phyloP scores from a whole-genome alignment of 768 basidiomycete genomes.

The Chiua virens region DNA sequence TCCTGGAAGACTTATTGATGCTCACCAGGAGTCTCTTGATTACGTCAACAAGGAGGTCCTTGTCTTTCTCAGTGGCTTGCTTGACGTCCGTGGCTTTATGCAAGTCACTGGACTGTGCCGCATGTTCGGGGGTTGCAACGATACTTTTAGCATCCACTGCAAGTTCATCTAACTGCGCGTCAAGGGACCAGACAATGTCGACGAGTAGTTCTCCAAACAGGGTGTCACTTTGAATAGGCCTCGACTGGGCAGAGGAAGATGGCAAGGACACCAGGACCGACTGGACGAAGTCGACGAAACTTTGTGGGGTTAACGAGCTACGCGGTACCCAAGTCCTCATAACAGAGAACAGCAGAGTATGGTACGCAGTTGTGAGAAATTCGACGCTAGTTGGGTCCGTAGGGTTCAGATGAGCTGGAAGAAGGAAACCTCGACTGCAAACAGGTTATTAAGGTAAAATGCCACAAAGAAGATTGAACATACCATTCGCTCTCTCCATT shows the following conservation, averaged over 20 bases:
- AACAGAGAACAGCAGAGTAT: slow-evolving; percentile 61
- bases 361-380: slow-evolving; percentile 64
- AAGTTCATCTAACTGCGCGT: slow-evolving; percentile 73
- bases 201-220: slow-evolving; percentile 70
- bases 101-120: slow-evolving; percentile 21
- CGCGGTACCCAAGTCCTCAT: slow-evolving; percentile 56
- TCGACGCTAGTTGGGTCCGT: slow-evolving; percentile 53
- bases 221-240: slow-evolving; percentile 39
- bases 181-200: slow-evolving; percentile 81
- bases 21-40: slow-evolving; percentile 62
- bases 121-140: slow-evolving; percentile 33
- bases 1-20: neutral
- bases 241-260: slow-evolving; percentile 51
- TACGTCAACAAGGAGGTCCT: slow-evolving; percentile 54
- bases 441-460: slow-evolving; percentile 13
- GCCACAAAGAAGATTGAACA: slow-evolving; percentile 21
- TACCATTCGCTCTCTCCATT: slow-evolving; percentile 68
- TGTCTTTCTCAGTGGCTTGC: slow-evolving; percentile 60
- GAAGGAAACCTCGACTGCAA: slow-evolving; percentile 59
- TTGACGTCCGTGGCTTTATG: slow-evolving; percentile 44
- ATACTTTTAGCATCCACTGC: slow-evolving; percentile 52
- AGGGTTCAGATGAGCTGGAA: slow-evolving; percentile 59
- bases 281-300: slow-evolving; percentile 63
- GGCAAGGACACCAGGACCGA: slow-evolving; percentile 62
- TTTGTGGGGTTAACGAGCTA: slow-evolving; percentile 45